These are phyloP conservation scores for Symbiodinium natans DNA, from an alignment of 73 alveolate genomes.

Conservation along the genomic window DNA sequence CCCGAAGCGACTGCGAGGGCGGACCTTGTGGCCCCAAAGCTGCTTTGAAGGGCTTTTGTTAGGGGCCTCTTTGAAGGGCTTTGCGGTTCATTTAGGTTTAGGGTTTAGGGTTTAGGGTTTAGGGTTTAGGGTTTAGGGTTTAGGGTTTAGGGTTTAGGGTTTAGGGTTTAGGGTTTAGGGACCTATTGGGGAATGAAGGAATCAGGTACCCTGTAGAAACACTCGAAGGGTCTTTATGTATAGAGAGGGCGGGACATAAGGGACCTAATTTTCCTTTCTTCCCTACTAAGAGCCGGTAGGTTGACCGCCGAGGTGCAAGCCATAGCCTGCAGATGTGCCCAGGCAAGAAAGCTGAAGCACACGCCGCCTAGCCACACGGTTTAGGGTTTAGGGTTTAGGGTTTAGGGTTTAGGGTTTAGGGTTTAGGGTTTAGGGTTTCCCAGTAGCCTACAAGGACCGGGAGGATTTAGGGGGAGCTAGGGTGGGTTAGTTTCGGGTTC, in stretches of 20 bases:
- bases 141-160: neutral
- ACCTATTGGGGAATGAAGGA: no score
- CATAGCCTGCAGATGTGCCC: neutral
- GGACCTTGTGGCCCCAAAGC: no score
- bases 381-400: neutral
- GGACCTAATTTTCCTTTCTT: no score
- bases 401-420: neutral
- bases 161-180: no score
- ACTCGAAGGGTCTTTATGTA: no score
- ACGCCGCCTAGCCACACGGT: neutral
- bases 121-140: neutral
- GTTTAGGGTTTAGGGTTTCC: neutral
- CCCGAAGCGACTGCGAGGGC: no score
- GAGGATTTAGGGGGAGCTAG: neutral
- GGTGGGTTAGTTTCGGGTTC: neutral
- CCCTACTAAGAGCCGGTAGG: no score
- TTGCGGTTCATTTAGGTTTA: neutral
- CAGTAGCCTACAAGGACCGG: neutral
- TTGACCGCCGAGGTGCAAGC: neutral
- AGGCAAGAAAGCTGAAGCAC: conserved; percentile 11
- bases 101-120: no score
- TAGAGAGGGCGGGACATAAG: no score
- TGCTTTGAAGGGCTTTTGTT: no score
- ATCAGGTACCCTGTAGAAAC: no score
- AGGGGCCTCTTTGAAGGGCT: neutral